Evolutionary conservation across 176 grass and related monocot genomes (phyloP).

Genomic region (Oryza meyeriana): DNA sequence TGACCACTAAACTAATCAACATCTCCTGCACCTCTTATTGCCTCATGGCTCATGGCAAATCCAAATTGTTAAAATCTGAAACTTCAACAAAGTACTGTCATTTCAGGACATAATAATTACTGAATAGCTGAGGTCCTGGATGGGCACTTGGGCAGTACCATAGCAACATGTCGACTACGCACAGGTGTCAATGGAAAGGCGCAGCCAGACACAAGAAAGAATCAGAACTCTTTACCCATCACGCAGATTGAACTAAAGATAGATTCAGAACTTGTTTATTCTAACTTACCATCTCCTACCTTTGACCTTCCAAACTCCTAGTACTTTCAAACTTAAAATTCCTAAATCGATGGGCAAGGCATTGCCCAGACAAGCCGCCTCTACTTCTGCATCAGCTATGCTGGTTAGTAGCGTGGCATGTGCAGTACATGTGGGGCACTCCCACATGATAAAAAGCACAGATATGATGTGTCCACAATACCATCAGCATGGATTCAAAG

Average conservation of each 20-base stretch:
- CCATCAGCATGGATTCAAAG: neutral
- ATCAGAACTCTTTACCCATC: neutral
- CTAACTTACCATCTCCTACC: too few relatives aligned
- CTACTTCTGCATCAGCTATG: too few relatives aligned
- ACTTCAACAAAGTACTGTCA: neutral
- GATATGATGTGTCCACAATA: neutral
- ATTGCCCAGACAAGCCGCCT: too few relatives aligned
- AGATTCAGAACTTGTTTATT: neutral
- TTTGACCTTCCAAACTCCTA: too few relatives aligned
- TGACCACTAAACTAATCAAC: neutral
- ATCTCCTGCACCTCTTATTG: neutral
- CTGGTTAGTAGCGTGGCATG: too few relatives aligned
- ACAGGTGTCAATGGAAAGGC: neutral
- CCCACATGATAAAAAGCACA: neutral
- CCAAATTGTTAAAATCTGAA: neutral
- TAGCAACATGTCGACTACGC: too few relatives aligned
- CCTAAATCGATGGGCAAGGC: too few relatives aligned
- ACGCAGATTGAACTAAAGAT: neutral
- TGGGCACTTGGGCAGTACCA: too few relatives aligned
- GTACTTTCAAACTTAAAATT: too few relatives aligned
- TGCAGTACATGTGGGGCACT: too few relatives aligned
- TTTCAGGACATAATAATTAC: neutral
- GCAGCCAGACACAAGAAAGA: neutral
- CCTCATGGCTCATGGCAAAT: neutral
- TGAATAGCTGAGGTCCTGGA: neutral